Evolutionary conservation across 768 basidiomycete genomes (phyloP).

Genomic region (Mycena amicta): DNA sequence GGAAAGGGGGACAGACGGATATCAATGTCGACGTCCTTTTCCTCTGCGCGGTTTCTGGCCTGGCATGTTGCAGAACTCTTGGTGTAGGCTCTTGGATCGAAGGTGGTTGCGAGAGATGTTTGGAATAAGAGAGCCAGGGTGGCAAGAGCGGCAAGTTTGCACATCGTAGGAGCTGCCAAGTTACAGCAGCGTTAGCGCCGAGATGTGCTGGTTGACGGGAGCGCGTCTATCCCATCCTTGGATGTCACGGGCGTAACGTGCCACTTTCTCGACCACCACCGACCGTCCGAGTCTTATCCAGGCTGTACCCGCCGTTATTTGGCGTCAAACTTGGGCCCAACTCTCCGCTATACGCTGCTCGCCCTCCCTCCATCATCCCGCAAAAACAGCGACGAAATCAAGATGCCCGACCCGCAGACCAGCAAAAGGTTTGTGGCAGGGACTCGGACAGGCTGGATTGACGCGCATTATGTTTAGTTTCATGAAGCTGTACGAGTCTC

Average conservation of each 20-base stretch:
- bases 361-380: background rate
- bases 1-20: slow-evolving; percentile 37
- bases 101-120: slow-evolving; percentile 20
- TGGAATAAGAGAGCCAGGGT: background rate
- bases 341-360: too few species aligned
- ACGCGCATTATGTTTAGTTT: slow-evolving; percentile 38
- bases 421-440: background rate
- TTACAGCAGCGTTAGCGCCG: too few species aligned
- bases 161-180: too few species aligned
- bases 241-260: too few species aligned
- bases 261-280: background rate
- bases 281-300: too few species aligned
- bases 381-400: background rate
- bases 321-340: too few species aligned
- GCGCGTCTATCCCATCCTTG: too few species aligned
- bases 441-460: background rate
- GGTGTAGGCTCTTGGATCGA: slow-evolving; percentile 41
- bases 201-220: too few species aligned
- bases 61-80: slow-evolving; percentile 41
- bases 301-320: too few species aligned
- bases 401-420: background rate
- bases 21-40: slow-evolving; percentile 39
- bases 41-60: slow-evolving; percentile 41
- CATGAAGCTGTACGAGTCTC: slow-evolving; percentile 44
- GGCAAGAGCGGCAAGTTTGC: background rate